Evolutionary conservation across 2,329 filamentous ascomycete genomes (phyloP), one percentile per base, ranked within the genome.

Genomic region (Plenodomus tracheiphilus): DNA sequence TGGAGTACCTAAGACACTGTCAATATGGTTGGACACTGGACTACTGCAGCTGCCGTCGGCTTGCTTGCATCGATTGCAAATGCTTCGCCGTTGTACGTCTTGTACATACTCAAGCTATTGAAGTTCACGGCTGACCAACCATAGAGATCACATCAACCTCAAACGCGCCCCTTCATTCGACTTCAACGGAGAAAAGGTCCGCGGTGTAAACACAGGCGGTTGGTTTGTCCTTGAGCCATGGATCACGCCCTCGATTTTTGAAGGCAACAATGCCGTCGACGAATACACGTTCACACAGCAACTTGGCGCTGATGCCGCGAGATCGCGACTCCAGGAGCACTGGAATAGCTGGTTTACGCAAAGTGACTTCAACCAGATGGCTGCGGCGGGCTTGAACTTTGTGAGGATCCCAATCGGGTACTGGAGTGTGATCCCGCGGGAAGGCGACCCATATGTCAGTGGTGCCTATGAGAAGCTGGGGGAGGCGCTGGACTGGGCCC

Each of bases 341-440:
- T 87, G 85, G 85, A 72, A 76, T 41, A 77, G 75, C 9, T 87
- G 81, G 73, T 78, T 84, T 56, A 79, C 78, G 1, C 67, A 79
- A 51, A 74, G 70, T 18, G 83, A 85, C 62, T 83, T 85, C 64
- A 66, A 75, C 17, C 73, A 79, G 43, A 85, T 85, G 50, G 78
- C 77, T n/a, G 66, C 62, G 15, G 75, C 76, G 15, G 84, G 84
- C 4, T 68, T 87, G 62, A 87, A 85, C 69, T 79, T 85, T 56
- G 81, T 86, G 32, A 75, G 85, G 39, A 86, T 87, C 46, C 85
- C 85, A 1, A 77, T 87, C 42, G 85, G 85, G 5, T 86, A 86
- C 65, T 87, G 85, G 85, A 83, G 84, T 28, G 69, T 85, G 10
- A 72, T 76, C 38, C 77, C 78, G 2, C 66, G 58, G 11, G 68